Evolutionary conservation across 2,329 filamentous ascomycete species (phyloP).

Genomic region (Aspergillus neoniger): DNA sequence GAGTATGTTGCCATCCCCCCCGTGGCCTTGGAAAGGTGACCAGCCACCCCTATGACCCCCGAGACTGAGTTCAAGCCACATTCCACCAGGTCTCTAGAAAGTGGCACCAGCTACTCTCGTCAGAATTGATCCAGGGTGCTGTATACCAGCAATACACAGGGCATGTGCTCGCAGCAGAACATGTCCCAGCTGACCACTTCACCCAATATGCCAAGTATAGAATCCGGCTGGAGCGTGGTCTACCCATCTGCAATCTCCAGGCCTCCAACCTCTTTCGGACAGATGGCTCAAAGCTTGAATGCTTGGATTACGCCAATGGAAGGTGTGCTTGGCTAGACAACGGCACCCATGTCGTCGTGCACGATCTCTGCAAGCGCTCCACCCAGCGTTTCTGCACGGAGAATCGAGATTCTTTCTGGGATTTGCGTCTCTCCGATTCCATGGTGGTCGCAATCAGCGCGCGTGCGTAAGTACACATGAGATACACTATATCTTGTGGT

Average conservation of each 20-base stretch:
- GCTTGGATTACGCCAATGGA: constrained; percentile 25
- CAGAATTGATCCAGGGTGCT: constrained; percentile 20
- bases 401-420: constrained; percentile 23
- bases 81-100: constrained; percentile 35
- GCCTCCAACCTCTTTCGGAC: neutral
- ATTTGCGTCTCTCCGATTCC: constrained; percentile 23
- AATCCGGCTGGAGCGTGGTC: constrained; percentile 27
- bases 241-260: constrained; percentile 16
- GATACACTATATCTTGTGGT: too few relatives aligned
- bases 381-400: constrained; percentile 22
- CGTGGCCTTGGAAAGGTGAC: too few relatives aligned
- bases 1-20: constrained; percentile 23
- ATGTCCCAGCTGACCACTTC: constrained; percentile 9
- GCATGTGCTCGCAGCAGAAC: neutral
- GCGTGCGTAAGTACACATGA: constrained; percentile 25
- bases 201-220: constrained; percentile 25
- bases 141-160: constrained; percentile 22
- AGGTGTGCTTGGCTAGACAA: constrained; percentile 24
- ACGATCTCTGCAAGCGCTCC: constrained; percentile 15
- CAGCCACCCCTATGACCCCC: neutral
- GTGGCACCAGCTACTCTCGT: constrained; percentile 37
- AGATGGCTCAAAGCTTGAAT: neutral
- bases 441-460: constrained; percentile 24
- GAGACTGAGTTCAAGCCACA: neutral
- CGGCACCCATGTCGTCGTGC: constrained; percentile 16